Conservation (phyloP, 2,329 filamentous ascomycete genomes). For the Davidsoniella eucalypti region DNA sequence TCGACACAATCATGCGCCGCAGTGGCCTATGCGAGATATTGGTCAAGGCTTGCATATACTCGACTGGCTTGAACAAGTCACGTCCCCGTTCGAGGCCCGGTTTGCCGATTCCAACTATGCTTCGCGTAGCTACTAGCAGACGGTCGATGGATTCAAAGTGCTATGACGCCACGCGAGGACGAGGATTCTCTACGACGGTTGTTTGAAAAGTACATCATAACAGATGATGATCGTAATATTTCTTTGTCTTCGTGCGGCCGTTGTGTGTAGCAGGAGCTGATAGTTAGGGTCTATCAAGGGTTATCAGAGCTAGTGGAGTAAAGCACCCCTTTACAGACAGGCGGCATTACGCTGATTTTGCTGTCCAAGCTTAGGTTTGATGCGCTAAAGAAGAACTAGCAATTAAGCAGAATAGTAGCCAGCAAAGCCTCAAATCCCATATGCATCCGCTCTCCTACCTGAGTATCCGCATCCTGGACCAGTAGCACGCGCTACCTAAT, state of each 20-base stretch:
- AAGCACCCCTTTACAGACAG: too few relatives aligned
- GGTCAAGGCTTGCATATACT: constrained; percentile 36
- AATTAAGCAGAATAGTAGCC: too few relatives aligned
- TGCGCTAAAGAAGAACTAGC: background rate
- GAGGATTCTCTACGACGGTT: constrained; percentile 28
- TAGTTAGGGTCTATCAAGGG: background rate
- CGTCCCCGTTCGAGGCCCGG: constrained; percentile 46
- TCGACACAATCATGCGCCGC: constrained; percentile 53
- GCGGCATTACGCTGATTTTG: too few relatives aligned
- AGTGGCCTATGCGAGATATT: constrained; percentile 32
- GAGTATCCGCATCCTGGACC: too few relatives aligned
- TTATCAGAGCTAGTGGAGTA: background rate
- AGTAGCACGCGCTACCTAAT: too few relatives aligned
- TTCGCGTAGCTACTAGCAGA: constrained; percentile 29
- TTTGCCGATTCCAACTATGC: constrained; percentile 40
- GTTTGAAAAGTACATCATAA: constrained; percentile 50
- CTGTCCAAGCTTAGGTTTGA: background rate
- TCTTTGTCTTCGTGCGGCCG: constrained; percentile 36
- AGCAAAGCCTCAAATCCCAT: too few relatives aligned
- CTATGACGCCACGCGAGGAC: constrained; percentile 37
- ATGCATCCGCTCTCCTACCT: too few relatives aligned
- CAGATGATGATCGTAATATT: constrained; percentile 47
- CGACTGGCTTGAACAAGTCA: constrained; percentile 48
- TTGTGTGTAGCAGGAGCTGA: constrained; percentile 13
- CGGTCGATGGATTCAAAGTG: constrained; percentile 29